A percentile compares a stretch with the other conserved stretches of the same genome.
These are phyloP conservation scores for Salix suchowensis DNA, from an alignment of 345 rosid genomes.

Conservation along the genomic window DNA sequence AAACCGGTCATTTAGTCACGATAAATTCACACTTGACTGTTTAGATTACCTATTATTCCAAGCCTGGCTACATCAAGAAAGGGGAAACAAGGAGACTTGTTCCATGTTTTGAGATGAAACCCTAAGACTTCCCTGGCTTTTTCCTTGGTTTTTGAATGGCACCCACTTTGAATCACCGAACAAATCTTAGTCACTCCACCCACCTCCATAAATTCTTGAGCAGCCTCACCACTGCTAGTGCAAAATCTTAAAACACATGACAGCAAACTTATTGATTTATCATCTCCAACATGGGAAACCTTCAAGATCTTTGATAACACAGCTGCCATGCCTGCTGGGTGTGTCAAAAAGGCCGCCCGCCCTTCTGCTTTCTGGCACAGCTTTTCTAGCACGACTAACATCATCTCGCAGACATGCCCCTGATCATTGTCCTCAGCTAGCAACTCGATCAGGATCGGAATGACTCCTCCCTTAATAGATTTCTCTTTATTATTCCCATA, in stretches of 20 bases:
- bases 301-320: constrained; percentile 74
- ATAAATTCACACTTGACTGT: too few relatives aligned
- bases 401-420: constrained; percentile 14
- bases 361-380: constrained; percentile 76
- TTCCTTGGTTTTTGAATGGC: constrained; percentile 43
- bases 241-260: constrained; percentile 55
- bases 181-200: constrained; percentile 70
- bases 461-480: constrained; percentile 14
- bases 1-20: too few relatives aligned
- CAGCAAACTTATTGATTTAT: constrained; percentile 62
- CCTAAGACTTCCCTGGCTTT: constrained; percentile 61
- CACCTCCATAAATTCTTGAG: constrained; percentile 66
- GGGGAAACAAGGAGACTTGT: constrained; percentile 46
- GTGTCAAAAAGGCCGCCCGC: constrained; percentile 57
- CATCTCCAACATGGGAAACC: constrained; percentile 56
- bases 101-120: constrained; percentile 66
- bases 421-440: constrained; percentile 10
- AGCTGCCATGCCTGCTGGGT: constrained; percentile 63
- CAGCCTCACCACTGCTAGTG: constrained; percentile 33
- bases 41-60: too few relatives aligned
- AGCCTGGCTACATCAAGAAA: not conserved
- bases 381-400: constrained; percentile 40
- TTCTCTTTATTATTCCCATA: constrained; percentile 17
- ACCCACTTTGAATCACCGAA: constrained; percentile 53
- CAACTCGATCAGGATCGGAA: constrained; percentile 16